A percentile compares a stretch with the other conserved stretches of the same genome.
phyloP scores from a whole-genome alignment of 2,329 filamentous ascomycete genomes.

The Microdochium trichocladiopsis region DNA sequence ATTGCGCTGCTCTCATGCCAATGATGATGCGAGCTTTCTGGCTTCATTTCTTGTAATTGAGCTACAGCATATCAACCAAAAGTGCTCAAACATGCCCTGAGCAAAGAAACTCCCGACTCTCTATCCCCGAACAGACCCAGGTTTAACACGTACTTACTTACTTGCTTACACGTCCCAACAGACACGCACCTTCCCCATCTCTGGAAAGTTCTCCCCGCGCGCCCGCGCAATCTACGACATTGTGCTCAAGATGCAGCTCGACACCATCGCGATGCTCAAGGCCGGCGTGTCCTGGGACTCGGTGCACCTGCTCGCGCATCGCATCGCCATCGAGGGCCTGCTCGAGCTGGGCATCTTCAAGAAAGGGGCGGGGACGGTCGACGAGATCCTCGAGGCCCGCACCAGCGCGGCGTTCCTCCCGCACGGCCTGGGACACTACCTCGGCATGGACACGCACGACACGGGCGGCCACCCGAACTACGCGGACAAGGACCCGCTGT shows the following conservation, averaged over 20 bases:
- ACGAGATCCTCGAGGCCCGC: constrained; percentile 69
- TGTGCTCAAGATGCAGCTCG: constrained; percentile 79
- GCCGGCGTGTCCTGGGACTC: constrained; percentile 74
- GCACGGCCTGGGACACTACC: constrained; percentile 83
- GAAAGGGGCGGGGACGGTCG: constrained; percentile 42
- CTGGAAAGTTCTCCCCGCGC: constrained; percentile 62
- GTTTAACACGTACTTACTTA: no score
- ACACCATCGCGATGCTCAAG: constrained; percentile 66
- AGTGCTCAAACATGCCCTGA: no score
- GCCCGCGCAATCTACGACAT: constrained; percentile 72
- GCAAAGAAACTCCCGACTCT: no score
- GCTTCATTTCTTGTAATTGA: no score
- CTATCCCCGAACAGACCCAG: no score
- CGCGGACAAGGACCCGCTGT: constrained; percentile 73
- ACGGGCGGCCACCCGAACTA: constrained; percentile 74
- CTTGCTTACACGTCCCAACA: no score
- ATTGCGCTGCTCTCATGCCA: background rate
- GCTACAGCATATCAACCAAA: no score
- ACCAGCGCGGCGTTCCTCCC: constrained; percentile 90
- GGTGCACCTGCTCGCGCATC: constrained; percentile 73
- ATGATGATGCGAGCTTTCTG: no score
- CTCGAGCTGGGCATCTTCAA: constrained; percentile 68
- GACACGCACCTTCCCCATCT: constrained; percentile 83
- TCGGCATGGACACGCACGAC: constrained; percentile 91
- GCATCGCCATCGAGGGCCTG: constrained; percentile 74